phyloP scores from a whole-genome alignment of 2,329 filamentous ascomycete genomes.

The Calycina marina region DNA sequence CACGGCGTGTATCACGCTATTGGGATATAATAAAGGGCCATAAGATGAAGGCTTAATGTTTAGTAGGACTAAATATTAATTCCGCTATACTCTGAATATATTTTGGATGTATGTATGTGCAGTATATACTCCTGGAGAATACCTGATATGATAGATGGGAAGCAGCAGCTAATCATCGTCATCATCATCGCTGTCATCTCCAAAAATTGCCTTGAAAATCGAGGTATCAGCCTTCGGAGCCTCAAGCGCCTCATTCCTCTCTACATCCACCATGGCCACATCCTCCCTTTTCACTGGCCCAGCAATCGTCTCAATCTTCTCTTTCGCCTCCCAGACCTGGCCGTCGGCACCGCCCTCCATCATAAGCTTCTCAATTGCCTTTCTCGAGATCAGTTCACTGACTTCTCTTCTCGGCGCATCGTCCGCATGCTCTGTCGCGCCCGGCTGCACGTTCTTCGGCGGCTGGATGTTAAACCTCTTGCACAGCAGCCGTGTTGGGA shows the following conservation, averaged over 20 bases:
- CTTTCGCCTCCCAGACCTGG: conserved; percentile 23
- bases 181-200: conserved; percentile 61
- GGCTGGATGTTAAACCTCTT: conserved; percentile 85
- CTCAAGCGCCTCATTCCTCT: conserved; percentile 67
- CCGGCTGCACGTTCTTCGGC: conserved; percentile 48
- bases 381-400: conserved; percentile 36
- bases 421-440: conserved; percentile 27
- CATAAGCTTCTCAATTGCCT: conserved; percentile 40
- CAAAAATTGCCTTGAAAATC: conserved; percentile 87
- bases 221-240: conserved; percentile 60
- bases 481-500: conserved; percentile 73
- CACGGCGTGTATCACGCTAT: no score
- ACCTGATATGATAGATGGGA: no score
- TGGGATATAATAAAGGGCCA: no score
- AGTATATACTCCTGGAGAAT: no score
- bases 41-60: no score
- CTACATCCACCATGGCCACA: conserved; percentile 47
- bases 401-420: conserved; percentile 13
- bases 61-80: no score
- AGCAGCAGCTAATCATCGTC: no score
- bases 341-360: conserved; percentile 25
- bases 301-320: not conserved
- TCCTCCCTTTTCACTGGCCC: conserved; percentile 2
- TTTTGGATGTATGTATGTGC: no score
- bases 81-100: no score